Evolutionary conservation across 163 green algal genomes (phyloP).

Genomic region (Volvox carteri): DNA sequence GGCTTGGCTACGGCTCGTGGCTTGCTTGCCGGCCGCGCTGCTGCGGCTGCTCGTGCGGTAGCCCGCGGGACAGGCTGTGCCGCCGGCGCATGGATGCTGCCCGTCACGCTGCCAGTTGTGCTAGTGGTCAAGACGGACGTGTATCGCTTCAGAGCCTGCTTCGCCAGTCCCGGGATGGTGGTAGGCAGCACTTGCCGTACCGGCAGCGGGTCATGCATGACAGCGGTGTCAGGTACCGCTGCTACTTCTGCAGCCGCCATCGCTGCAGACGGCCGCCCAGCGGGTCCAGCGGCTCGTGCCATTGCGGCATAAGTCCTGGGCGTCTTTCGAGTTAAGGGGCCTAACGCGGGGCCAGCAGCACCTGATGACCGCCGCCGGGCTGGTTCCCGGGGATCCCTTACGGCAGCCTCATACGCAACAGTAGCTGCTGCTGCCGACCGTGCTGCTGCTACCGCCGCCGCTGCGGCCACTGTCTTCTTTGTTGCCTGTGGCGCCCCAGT

Average conservation of each 20-base stretch:
- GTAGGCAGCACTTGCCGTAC: not conserved
- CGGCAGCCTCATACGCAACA: too few species aligned
- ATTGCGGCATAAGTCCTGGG: not conserved
- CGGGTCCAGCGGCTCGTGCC: not conserved
- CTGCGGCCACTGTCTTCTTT: not conserved
- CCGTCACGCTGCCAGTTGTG: not conserved
- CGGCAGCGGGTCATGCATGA: too few species aligned
- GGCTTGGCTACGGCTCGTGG: not conserved
- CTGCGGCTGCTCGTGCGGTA: not conserved
- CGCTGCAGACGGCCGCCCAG: not conserved
- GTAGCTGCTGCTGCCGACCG: not conserved
- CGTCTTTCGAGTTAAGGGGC: too few species aligned
- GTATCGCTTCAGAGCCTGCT: not conserved
- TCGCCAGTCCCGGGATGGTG: not conserved
- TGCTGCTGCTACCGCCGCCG: not conserved
- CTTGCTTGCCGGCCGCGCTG: too few species aligned
- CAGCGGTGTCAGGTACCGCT: not conserved
- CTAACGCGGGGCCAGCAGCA: too few species aligned
- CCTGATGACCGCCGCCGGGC: too few species aligned
- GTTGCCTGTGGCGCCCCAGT: not conserved
- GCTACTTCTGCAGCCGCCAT: not conserved
- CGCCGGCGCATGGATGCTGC: not conserved
- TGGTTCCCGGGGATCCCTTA: too few species aligned
- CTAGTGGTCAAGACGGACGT: not conserved
- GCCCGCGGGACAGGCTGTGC: too few species aligned